Evolutionary conservation across 495 filamentous ascomycete genomes (phyloP), one percentile per base, ranked within the genome.

Genomic region (Penicillium herquei): DNA sequence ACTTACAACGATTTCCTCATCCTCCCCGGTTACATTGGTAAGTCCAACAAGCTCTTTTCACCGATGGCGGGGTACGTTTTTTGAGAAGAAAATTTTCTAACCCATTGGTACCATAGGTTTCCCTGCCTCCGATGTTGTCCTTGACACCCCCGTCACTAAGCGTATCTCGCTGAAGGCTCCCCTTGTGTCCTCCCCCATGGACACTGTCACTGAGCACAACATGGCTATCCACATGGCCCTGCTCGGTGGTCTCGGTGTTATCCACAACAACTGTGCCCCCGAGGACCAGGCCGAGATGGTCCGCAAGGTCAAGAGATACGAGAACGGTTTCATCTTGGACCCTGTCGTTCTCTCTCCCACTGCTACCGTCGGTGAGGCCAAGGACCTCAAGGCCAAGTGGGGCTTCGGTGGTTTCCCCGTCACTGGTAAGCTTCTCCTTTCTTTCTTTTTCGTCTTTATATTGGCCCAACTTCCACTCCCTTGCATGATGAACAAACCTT

Each of bases 181-280:
- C 39, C 87, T 99, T 62, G 81, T 96, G 45, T 98, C 95, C 21
- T 97, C 92, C 21, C 95, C 94, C 63, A 99, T 99, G 94, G 94
- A 99, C 80, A 99, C 94, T 34, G 94, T 99, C 65, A 99, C 94
- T 12, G 94, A 98, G 76, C 88, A 95, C 72, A 91, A 94, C 69
- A 99, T 99, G 94, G 94, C 94, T 49, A 97, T 99, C 63, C 90
- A 96, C 78, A 96, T 99, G 88, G 94, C 94, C 34, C 83, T 98
- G 45, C 87, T 98, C 64, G 94, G 94, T 71, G 94, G 94, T 67
- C 80, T 99, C 33, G 94, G 94, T 73, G 90, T 98, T 53, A 95
- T 99, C 60, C 94, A 99, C 77, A 95, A 99, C 83, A 99, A 99
- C 80, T 99, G 94, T 79, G 91, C 92, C 34, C 78, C 89, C 13